Evolutionary conservation across 2,329 filamentous ascomycete genomes (phyloP).

Genomic region (Bipolaris bicolor): DNA sequence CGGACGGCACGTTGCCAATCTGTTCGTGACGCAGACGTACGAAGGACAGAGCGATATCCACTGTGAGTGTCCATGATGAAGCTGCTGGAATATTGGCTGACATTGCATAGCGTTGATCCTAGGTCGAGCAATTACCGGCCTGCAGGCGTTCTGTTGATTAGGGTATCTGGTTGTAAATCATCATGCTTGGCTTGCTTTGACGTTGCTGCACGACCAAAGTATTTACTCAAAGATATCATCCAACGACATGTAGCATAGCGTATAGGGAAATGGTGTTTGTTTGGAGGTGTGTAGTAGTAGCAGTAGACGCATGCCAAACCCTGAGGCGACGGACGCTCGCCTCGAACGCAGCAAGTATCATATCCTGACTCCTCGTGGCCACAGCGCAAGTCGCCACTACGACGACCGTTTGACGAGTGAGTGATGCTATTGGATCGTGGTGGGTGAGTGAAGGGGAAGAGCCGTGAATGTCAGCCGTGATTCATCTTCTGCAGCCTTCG

Average conservation of each 20-base stretch:
- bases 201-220: conserved; percentile 16
- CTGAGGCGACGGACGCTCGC: conserved; percentile 14
- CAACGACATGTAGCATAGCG: conserved; percentile 17
- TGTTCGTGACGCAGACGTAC: conserved; percentile 98
- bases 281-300: conserved; percentile 11
- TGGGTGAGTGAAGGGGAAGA: conserved; percentile 9
- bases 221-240: neutral
- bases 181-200: neutral
- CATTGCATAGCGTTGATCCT: conserved; percentile 55
- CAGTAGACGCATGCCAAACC: conserved; percentile 24
- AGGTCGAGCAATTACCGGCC: conserved; percentile 63
- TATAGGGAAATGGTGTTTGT: conserved; percentile 26
- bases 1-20: conserved; percentile 90
- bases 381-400: conserved; percentile 12
- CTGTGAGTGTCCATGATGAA: conserved; percentile 63
- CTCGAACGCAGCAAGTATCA: conserved; percentile 29
- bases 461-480: conserved; percentile 32
- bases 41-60: conserved; percentile 99
- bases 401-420: conserved; percentile 17
- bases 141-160: conserved; percentile 76
- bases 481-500: conserved; percentile 33
- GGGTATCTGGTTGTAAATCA: neutral
- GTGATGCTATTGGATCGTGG: conserved; percentile 23
- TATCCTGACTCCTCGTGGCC: conserved; percentile 24
- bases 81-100: conserved; percentile 28